Evolutionary conservation across 2,329 filamentous ascomycete genomes (phyloP).

Genomic region (Aspergillus uvarum): DNA sequence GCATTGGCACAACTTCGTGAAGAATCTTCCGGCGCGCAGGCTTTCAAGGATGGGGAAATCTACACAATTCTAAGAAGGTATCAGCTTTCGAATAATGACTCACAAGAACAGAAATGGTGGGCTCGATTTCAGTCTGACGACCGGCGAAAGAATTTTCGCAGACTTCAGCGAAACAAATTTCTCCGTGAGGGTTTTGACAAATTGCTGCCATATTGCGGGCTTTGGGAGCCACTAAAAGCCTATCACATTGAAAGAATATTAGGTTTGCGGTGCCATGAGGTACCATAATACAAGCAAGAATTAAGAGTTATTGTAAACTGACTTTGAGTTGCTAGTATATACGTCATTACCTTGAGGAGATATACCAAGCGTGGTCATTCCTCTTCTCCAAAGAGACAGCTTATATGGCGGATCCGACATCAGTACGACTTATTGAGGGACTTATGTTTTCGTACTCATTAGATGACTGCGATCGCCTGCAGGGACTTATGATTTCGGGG

Average conservation of each 20-base stretch:
- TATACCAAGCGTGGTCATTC: background rate
- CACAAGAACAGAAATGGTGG: background rate
- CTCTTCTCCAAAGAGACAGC: background rate
- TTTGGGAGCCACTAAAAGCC: background rate
- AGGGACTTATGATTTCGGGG: background rate
- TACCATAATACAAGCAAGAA: background rate
- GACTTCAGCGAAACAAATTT: background rate
- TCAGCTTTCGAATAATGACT: background rate
- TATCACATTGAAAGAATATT: background rate
- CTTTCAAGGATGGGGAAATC: background rate
- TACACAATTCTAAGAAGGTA: background rate
- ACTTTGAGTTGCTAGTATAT: background rate
- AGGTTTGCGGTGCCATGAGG: background rate
- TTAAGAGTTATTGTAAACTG: background rate
- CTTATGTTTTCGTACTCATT: background rate
- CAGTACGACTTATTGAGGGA: background rate
- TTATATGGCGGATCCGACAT: background rate
- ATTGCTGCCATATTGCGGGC: background rate
- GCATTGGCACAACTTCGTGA: background rate
- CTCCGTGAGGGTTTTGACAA: background rate
- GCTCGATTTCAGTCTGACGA: background rate
- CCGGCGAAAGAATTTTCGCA: background rate
- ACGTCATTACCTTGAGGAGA: background rate
- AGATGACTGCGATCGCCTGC: background rate
- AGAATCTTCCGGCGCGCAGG: background rate